Base-by-base conservation (phyloP, 2,329 filamentous ascomycete genomes). In the Fusarium mexicanum region DNA sequence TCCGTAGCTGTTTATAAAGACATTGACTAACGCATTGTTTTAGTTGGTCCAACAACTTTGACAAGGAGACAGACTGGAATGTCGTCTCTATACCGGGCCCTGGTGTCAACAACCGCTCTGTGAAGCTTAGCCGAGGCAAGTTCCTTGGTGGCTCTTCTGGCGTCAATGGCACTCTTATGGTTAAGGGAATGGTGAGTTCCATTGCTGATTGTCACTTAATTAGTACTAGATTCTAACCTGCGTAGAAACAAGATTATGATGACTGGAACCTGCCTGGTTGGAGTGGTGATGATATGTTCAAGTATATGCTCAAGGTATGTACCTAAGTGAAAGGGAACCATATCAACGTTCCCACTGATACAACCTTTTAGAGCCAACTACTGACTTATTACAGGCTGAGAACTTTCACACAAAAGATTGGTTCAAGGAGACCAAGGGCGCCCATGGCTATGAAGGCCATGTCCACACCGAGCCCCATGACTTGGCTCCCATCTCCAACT, bases 401-500 rank as follows among this genome's bases (percentile, higher is more conserved):
- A 88, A 86, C 5, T 91, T 91, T 74, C 86, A 90, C 63, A 76
- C 80, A 26, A 91, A 91, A 76, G 80, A 86, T 35, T 90, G 88
- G 88, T 89, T 90, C 78, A 78, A 88, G 40, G 85, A 85, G 5
- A 82, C 85, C 47, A 77, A 82, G 14, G 81, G 81, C 6, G 82
- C 82, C 13, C 89, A 91, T 69, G 88, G 88, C 3, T 81, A 84
- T 53, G 79, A 83, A 16, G 89, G 89, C 1, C 86, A 85, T 26
- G 81, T 91, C 3, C 85, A 89, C 59, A 87, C 84, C 12, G 88
- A 89, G 71, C 89, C 89, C 0, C 88, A 91, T 67, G 88, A 90
- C 67, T 80, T 90, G 2, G 88, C 88, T 6, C 88, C 89, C 3
- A 91, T 91, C 40, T 89, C 88, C 6, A 80, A 90, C 50, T 82